Conservation (phyloP, 75 land plant species). For the Larix kaempferi region DNA sequence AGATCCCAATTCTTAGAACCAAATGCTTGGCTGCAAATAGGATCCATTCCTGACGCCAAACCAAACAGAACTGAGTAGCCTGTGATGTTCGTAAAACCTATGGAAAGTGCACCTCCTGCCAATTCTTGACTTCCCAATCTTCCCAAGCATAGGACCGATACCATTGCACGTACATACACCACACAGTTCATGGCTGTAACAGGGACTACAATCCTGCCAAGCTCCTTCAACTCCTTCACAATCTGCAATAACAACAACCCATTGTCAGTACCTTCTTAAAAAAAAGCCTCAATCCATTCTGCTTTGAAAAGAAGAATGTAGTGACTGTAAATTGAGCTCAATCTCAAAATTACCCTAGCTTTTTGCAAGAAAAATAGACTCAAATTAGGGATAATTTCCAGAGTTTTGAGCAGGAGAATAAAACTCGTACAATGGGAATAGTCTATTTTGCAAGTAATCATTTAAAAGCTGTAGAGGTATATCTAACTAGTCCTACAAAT, state of each 20-base stretch:
- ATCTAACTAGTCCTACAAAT: too few species aligned
- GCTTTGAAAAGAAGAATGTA: too few species aligned
- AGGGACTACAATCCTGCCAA: conserved; percentile 69
- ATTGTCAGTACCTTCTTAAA: too few species aligned
- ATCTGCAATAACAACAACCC: conserved; percentile 25
- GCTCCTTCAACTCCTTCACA: conserved; percentile 59
- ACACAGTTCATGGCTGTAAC: conserved; percentile 76
- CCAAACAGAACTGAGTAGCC: conserved; percentile 94
- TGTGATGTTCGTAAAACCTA: conserved; percentile 95
- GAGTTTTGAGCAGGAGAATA: too few species aligned
- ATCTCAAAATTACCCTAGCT: too few species aligned
- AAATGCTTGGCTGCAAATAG: conserved; percentile 85
- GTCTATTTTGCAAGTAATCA: too few species aligned
- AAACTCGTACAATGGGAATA: too few species aligned
- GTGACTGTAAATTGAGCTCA: too few species aligned
- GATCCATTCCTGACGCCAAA: conserved; percentile 88
- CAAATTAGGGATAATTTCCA: too few species aligned
- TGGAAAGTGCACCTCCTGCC: conserved; percentile 90
- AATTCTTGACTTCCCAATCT: conserved; percentile 79
- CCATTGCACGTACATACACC: conserved; percentile 64
- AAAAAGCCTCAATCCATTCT: too few species aligned
- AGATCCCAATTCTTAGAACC: conserved; percentile 72
- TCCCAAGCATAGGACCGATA: conserved; percentile 85
- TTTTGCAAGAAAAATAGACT: too few species aligned
- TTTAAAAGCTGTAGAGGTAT: too few species aligned